These are phyloP conservation scores for Colletotrichum zoysiae DNA, from an alignment of 2,329 filamentous ascomycete genomes.

Conservation along the genomic window DNA sequence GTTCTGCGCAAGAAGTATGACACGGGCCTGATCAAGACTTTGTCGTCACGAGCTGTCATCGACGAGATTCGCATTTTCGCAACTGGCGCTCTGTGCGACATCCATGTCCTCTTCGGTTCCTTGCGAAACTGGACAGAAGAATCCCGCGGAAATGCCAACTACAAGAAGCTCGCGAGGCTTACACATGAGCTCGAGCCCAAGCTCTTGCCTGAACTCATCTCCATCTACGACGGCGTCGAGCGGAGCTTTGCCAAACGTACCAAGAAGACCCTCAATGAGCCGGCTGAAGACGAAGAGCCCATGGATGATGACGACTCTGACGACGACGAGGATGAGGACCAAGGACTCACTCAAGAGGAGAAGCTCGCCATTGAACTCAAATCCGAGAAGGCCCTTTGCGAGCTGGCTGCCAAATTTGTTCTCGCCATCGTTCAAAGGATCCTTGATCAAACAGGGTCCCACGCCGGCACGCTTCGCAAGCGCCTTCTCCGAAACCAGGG, in stretches of 20 bases:
- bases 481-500: conserved; percentile 83
- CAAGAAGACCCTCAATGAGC: conserved; percentile 72
- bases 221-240: conserved; percentile 83
- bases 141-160: conserved; percentile 34
- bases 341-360: conserved; percentile 67
- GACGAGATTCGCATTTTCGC: conserved; percentile 84
- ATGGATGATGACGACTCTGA: conserved; percentile 72
- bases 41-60: conserved; percentile 76
- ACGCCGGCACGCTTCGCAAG: conserved; percentile 74
- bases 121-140: conserved; percentile 69
- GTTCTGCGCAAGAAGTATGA: conserved; percentile 68
- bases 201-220: conserved; percentile 75
- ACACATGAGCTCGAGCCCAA: conserved; percentile 77
- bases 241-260: conserved; percentile 80
- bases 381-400: conserved; percentile 87
- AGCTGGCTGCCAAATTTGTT: conserved; percentile 86
- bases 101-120: conserved; percentile 83
- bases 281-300: conserved; percentile 80
- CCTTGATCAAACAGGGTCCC: conserved; percentile 73
- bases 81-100: conserved; percentile 82
- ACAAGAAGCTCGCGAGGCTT: conserved; percentile 64
- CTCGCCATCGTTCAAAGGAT: conserved; percentile 82
- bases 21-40: conserved; percentile 74
- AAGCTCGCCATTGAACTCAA: conserved; percentile 76
- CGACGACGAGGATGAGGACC: conserved; percentile 66